Evolutionary conservation across 2,329 filamentous ascomycete genomes (phyloP), one percentile per base, ranked within the genome.

Genomic region (Sarocladium strictum): DNA sequence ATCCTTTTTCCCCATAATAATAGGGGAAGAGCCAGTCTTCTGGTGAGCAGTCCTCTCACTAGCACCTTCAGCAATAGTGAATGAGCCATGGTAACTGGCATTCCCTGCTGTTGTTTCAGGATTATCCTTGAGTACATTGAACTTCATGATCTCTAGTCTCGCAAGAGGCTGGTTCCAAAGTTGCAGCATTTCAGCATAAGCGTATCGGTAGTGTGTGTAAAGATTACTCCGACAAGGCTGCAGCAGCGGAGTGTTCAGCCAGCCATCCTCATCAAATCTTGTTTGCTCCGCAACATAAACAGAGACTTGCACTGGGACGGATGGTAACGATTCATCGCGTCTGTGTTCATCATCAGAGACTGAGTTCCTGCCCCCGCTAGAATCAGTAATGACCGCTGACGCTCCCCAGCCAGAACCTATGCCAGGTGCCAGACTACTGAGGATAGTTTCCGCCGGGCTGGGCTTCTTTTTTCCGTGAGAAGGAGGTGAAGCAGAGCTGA

Each of bases 211-310:
- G 61, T 72, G 75, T n/a, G 77, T 74, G 58, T 84, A 83, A 19
- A 78, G 65, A 3, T 72, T 65, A 4, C 70, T 66, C n/a, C 74
- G 75, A 27, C 64, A 72, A 3, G 76, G 70, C 41, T 84, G 78
- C 15, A 87, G 72, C 2, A 87, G 67, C 3, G 84, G 78, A 2
- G 77, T 75, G 19, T 73, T 76, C 62, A 86, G 75, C 75, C 83
- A 86, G 12, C 83, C 84, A 62, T 87, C 84, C 53, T 87, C 84
- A 59, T 87, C 85, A 60, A 87, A 87, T 19, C 79, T 74, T n/a
- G 77, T 76, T 58, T 84, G 81, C 58, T 87, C 83, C 62, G 81
- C 78, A 59, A 86, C 73, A 6, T 74, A 72, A 6, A 85, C 71
- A 1, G 74, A 72, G 4, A 83, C 76, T 21, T 71, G 75, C 15